Base-by-base conservation (phyloP, 768 basidiomycete genomes). In the Piloderma croceum region DNA sequence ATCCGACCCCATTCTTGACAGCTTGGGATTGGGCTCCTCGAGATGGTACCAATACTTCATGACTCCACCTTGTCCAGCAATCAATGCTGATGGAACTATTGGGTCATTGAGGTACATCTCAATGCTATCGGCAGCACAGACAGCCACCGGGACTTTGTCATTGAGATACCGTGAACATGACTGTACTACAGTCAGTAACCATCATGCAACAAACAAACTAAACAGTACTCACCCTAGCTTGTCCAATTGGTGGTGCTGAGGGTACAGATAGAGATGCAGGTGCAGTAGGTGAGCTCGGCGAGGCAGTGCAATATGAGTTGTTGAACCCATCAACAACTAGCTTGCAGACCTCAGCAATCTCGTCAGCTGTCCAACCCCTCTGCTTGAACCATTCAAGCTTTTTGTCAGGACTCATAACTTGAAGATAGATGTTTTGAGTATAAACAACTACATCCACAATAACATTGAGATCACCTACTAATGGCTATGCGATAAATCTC, bases 371-470 rank as follows among this genome's bases (percentile, higher is more conserved):
- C n/a, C n/a, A n/a, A n/a, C n/a, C n/a, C n/a, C n/a, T n/a, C n/a
- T 41, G 31, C 15, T 25, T 11, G 39, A 57, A 53, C 50, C 54
- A 53, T 19, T 48, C 27, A 5, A 52, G 7, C 39, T 53, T 58
- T 23, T 36, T 39, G 19, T 56, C 38, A 0, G 54, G 56, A 17
- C 59, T 57, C 56, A 61, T 53, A 11, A 53, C 59, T 58, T 24
- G 13, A 31, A 15, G 31, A 11, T 24, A 19, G 24, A 6, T 13
- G 19, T 7, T 24, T 36, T n/a, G n/a, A 18, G 13, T 40, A 10
- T 21, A 12, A 29, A 27, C 12, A 17, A 19, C 24, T 19, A 34
- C 6, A 29, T 3, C n/a, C 1, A 13, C 5, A 7, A 22, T 11
- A 36, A 24, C 25, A 20, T 2, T 19, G 24, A n/a, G 19, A 29